A percentile compares a stretch with the other conserved stretches of the same genome.
phyloP scores from a whole-genome alignment of 345 rosid species.

The Viola odorata region DNA sequence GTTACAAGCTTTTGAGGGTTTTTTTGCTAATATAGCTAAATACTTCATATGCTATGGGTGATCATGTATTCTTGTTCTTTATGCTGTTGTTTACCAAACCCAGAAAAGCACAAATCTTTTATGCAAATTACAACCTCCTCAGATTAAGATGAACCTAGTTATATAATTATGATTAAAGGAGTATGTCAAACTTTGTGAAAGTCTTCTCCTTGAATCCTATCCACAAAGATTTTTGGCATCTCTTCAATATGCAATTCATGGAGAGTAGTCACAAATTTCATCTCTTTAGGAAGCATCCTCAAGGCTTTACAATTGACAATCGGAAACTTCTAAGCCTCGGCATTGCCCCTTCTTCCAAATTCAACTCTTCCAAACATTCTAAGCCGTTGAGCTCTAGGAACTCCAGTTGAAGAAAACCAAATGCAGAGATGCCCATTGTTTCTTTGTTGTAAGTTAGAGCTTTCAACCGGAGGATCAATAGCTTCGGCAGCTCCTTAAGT shows the following conservation, averaged over 20 bases:
- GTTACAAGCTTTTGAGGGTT: too few relatives aligned
- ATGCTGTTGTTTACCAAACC: too few relatives aligned
- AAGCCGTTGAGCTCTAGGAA: slow-evolving; percentile 13
- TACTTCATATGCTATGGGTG: too few relatives aligned
- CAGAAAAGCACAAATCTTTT: too few relatives aligned
- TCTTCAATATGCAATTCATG: slow-evolving; percentile 6
- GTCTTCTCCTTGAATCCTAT: slow-evolving; percentile 13
- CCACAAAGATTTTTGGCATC: slow-evolving; percentile 14
- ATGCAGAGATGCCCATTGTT: slow-evolving; percentile 3
- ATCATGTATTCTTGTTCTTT: too few relatives aligned
- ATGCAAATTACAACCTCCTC: too few relatives aligned
- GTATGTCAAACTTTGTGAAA: slow-evolving; percentile 17
- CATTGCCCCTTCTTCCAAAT: slow-evolving; percentile 13
- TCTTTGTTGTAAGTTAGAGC: slow-evolving; percentile 6
- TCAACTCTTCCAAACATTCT: slow-evolving; percentile 15
- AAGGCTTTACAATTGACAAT: slow-evolving; percentile 10
- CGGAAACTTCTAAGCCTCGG: slow-evolving; percentile 2
- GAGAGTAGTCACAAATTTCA: not conserved
- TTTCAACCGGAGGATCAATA: slow-evolving; percentile 12
- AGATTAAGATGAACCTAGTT: not conserved
- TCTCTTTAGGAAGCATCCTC: slow-evolving; percentile 2
- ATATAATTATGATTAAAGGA: slow-evolving; percentile 10
- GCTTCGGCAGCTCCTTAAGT: slow-evolving; percentile 13
- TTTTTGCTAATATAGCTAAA: too few relatives aligned
- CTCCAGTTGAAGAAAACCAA: slow-evolving; percentile 14